phyloP scores from a whole-genome alignment of 306 rosid genomes.

The Ormosia emarginata region DNA sequence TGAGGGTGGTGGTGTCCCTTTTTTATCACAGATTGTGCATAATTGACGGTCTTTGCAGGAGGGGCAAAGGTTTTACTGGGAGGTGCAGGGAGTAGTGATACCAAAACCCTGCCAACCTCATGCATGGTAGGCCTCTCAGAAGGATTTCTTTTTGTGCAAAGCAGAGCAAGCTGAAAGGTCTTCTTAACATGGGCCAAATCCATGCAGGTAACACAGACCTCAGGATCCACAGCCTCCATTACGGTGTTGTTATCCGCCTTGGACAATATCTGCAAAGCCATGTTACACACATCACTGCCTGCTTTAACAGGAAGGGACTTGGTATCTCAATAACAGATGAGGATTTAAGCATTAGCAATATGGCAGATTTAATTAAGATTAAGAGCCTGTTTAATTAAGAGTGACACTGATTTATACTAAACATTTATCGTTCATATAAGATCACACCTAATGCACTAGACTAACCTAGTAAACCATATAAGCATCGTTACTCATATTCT shows the following conservation, averaged over 20 bases:
- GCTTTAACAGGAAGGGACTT: no score
- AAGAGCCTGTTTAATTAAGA: no score
- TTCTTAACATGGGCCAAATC: constrained; percentile 67
- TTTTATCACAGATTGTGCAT: constrained; percentile 46
- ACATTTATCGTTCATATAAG: neutral
- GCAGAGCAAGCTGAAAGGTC: constrained; percentile 78
- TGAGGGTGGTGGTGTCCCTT: constrained; percentile 45
- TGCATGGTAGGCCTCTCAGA: constrained; percentile 86
- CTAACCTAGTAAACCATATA: no score
- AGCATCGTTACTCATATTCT: no score
- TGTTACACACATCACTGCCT: no score
- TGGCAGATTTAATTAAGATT: no score
- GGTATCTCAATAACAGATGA: neutral
- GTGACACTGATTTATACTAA: neutral
- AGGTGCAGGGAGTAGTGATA: constrained; percentile 55
- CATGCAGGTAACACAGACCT: constrained; percentile 75
- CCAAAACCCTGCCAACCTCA: constrained; percentile 71
- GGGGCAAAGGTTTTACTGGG: constrained; percentile 31
- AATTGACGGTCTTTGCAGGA: constrained; percentile 45
- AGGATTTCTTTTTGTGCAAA: constrained; percentile 73
- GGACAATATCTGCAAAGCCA: constrained; percentile 54
- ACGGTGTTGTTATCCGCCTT: constrained; percentile 77
- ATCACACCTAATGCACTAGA: no score
- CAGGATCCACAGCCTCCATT: constrained; percentile 88
- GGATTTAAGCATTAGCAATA: neutral